Conservation (phyloP, 1,284 basidiomycete species). For the Ustilago cynodontis region DNA sequence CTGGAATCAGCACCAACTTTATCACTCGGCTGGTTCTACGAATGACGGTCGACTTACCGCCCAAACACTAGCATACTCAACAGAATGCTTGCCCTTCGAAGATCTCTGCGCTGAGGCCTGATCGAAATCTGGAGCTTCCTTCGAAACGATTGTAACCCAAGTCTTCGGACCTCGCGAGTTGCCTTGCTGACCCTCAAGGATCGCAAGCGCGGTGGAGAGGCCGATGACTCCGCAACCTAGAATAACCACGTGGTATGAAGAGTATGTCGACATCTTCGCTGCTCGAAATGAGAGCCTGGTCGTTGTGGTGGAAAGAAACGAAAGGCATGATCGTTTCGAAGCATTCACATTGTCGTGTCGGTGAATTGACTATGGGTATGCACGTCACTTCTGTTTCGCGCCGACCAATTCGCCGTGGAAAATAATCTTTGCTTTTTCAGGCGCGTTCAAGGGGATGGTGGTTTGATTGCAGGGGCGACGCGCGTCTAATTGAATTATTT, state of each 20-base stretch:
- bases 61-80: slow-evolving; percentile 51
- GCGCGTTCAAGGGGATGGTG: too few relatives aligned
- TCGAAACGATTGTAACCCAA: slow-evolving; percentile 38
- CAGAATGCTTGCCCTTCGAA: slow-evolving; percentile 13
- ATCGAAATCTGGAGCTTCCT: slow-evolving; percentile 33
- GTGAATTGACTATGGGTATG: not conserved
- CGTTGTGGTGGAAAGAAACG: not conserved
- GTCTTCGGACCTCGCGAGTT: not conserved
- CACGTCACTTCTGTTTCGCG: not conserved
- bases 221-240: slow-evolving; percentile 56
- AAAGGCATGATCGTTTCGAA: not conserved
- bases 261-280: not conserved
- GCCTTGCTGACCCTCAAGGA: slow-evolving; percentile 35
- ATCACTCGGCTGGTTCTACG: too few relatives aligned
- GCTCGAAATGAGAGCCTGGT: not conserved
- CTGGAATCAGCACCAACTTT: not conserved
- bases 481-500: too few relatives aligned
- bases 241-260: slow-evolving; percentile 27
- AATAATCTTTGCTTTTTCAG: too few relatives aligned
- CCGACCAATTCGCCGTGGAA: slow-evolving; percentile 36
- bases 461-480: too few relatives aligned
- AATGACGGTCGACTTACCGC: slow-evolving; percentile 28
- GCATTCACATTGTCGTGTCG: not conserved
- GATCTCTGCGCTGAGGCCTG: not conserved
- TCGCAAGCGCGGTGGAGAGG: slow-evolving; percentile 42